Percentiles rank a stretch among this genome's conserved stretches.
Evolutionary conservation across 495 filamentous ascomycete genomes (phyloP).

Genomic region (Penicillium paxilli): DNA sequence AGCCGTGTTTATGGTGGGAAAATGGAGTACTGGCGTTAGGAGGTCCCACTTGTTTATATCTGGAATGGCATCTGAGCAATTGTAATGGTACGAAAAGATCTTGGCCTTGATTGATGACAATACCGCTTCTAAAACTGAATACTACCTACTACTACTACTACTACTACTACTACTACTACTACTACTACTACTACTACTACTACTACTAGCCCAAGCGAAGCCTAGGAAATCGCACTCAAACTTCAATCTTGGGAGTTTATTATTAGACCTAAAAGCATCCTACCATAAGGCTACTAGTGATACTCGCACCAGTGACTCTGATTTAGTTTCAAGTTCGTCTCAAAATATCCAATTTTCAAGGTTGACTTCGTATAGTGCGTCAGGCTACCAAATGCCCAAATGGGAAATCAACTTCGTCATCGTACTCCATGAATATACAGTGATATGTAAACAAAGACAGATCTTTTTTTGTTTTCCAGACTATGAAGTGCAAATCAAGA

Average conservation of each 20-base stretch:
- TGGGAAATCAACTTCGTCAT: background rate
- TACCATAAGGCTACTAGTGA: too few relatives aligned
- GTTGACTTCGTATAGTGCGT: background rate
- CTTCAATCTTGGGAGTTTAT: too few relatives aligned
- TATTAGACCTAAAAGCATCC: too few relatives aligned
- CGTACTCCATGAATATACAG: background rate
- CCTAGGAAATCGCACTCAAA: too few relatives aligned
- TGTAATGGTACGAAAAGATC: background rate
- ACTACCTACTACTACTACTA: background rate
- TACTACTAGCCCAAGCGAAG: too few relatives aligned
- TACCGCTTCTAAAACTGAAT: background rate
- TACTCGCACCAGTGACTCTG: too few relatives aligned
- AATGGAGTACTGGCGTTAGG: conserved; percentile 21
- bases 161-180: too few relatives aligned
- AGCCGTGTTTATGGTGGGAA: conserved; percentile 13
- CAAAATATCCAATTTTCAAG: background rate
- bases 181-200: too few relatives aligned
- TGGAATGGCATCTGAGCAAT: conserved; percentile 15
- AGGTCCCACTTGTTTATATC: conserved; percentile 12
- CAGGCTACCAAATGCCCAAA: too few relatives aligned
- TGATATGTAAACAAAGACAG: background rate
- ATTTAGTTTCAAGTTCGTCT: too few relatives aligned
- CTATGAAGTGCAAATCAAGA: conserved; percentile 17
- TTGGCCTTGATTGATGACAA: background rate
- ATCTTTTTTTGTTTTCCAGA: conserved; percentile 7